These are phyloP conservation scores for Cladophialophora chaetospira DNA, from an alignment of 2,329 filamentous ascomycete genomes.

Conservation along the genomic window DNA sequence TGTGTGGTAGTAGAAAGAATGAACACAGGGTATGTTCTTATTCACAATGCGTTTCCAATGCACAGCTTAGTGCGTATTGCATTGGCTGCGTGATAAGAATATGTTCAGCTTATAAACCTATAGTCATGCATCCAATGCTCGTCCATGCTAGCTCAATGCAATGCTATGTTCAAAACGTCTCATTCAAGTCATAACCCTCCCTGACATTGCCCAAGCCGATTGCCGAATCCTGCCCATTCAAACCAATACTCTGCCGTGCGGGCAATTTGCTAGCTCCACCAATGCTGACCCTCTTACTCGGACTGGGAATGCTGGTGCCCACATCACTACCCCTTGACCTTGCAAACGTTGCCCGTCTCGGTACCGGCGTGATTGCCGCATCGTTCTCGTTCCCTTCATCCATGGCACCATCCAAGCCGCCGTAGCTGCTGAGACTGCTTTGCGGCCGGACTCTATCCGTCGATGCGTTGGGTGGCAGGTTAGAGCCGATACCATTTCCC, in stretches of 20 bases:
- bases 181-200: constrained; percentile 30
- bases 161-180: constrained; percentile 34
- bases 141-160: too few relatives aligned
- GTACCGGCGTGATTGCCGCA: constrained; percentile 24
- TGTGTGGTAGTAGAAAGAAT: too few relatives aligned
- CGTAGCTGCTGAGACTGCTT: constrained; percentile 31
- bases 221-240: constrained; percentile 3
- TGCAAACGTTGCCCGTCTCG: constrained; percentile 38
- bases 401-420: constrained; percentile 30
- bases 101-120: too few relatives aligned
- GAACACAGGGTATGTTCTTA: too few relatives aligned
- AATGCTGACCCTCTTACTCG: constrained; percentile 30
- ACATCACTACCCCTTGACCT: constrained; percentile 47
- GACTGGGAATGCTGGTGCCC: constrained; percentile 35
- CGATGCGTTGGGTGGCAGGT: constrained; percentile 31
- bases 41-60: too few relatives aligned
- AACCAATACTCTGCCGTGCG: constrained; percentile 25
- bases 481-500: constrained; percentile 23
- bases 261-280: constrained; percentile 15
- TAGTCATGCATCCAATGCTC: too few relatives aligned
- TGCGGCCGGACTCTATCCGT: constrained; percentile 35
- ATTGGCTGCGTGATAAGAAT: too few relatives aligned
- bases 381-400: constrained; percentile 27
- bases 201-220: constrained; percentile 24
- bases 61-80: too few relatives aligned